These are phyloP conservation scores for Didymella sp. DNA, from an alignment of 2,329 filamentous ascomycete genomes.

Conservation along the genomic window DNA sequence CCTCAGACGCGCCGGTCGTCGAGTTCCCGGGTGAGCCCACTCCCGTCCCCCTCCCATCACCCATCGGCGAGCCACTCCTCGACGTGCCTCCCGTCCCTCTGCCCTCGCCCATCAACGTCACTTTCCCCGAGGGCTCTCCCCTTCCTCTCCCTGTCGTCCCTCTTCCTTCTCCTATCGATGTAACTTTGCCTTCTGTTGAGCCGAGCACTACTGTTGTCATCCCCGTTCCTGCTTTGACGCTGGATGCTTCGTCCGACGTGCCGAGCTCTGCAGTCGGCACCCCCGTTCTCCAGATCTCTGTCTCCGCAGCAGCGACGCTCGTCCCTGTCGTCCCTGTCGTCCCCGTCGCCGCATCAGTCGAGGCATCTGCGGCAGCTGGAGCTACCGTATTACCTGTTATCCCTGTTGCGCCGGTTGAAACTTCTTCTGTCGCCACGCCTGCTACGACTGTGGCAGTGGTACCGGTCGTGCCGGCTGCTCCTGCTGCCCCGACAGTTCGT, in stretches of 20 bases:
- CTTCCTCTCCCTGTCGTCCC: neutral
- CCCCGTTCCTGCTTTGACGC: constrained; percentile 7
- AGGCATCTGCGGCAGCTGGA: neutral
- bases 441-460: neutral
- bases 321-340: neutral
- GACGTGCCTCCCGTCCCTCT: neutral
- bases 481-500: neutral
- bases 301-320: neutral
- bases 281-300: neutral
- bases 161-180: neutral
- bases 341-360: neutral
- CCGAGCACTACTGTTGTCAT: neutral
- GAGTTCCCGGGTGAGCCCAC: constrained; percentile 22
- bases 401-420: neutral
- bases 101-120: neutral
- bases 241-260: neutral
- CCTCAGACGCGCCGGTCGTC: constrained; percentile 1
- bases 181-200: neutral
- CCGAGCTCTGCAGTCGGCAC: too few relatives aligned
- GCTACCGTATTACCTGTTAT: neutral
- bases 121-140: neutral
- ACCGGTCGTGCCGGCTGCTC: neutral
- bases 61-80: neutral
- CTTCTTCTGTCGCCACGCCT: neutral
- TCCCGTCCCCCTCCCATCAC: neutral